Evolutionary conservation across 805 yeast genomes (phyloP), one percentile per base, ranked within the genome.

Genomic region (Pichia gijzeniarum): DNA sequence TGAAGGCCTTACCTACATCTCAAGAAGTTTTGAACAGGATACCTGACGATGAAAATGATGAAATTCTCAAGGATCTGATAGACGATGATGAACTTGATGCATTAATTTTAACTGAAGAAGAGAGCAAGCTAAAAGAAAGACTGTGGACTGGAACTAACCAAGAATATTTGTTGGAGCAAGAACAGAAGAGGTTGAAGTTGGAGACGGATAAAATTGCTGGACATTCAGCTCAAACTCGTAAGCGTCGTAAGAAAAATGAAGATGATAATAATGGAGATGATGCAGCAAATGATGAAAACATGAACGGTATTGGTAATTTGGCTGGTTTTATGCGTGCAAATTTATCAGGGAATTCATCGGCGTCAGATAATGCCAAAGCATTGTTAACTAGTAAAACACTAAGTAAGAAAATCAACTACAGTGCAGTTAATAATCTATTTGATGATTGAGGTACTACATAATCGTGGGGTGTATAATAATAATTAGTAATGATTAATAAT

Each of bases 141-240:
- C 77, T 90, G 3, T 93, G 99, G 98, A 80, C 85, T 44, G 90
- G 93, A 2, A 71, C 87, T 34, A 90, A 95, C 63, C 85, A 85
- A 48, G 98, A 90, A 25, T 93, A 78, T 59, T 66, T 93, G 45
- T 61, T 87, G 8, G 93, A 84, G 40, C 95, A 88, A 63, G 97
- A 91, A 56, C 77, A 79, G 54, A 89, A 87, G 58, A 70, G 90
- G 50, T 70, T 91, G 48, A 87, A 90, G 60, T 74, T 75, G 43
- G 95, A 89, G 60, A 93, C 95, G 0, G 98, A 93, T 65, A 79
- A 76, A 48, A 76, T 86, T 27, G 83, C 91, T 0, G 99, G 98
- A 5, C 85, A 84, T 50, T 72, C 76, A 3, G 68, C 69, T 49
- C 67, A 68, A 50, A 64, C 77, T 13, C 72, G 77, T 56, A 77